Evolutionary conservation across 257 asterid genomes (phyloP).

Genomic region (Cinchona pubescens): DNA sequence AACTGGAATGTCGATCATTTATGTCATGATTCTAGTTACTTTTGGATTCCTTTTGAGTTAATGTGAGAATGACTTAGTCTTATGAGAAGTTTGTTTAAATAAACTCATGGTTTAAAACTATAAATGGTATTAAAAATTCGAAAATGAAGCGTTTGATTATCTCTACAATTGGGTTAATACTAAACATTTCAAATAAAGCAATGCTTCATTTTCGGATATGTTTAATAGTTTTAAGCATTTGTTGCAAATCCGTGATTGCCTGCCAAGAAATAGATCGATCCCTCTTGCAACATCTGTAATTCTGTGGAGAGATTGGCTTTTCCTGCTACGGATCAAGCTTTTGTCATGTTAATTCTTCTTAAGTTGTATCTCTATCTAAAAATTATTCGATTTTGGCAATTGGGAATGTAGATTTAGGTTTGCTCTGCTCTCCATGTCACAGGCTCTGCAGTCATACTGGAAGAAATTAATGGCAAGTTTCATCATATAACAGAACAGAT

Average conservation of each 20-base stretch:
- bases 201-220: background rate
- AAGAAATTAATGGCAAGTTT: slow-evolving; percentile 57
- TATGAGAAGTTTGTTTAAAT: background rate
- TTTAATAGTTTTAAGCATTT: background rate
- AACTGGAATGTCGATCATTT: background rate
- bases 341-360: background rate
- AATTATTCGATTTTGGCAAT: background rate
- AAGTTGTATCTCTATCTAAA: background rate
- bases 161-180: no score
- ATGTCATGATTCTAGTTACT: background rate
- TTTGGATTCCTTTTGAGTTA: background rate
- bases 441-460: slow-evolving; percentile 87
- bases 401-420: background rate
- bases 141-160: no score
- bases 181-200: no score
- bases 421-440: slow-evolving; percentile 16
- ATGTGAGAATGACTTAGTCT: background rate
- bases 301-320: background rate
- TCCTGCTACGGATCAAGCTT: background rate
- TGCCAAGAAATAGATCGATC: background rate
- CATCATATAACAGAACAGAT: slow-evolving; percentile 59
- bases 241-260: background rate
- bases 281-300: background rate
- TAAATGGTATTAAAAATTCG: background rate
- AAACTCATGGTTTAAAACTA: background rate